Percentiles rank a stretch among this genome's conserved stretches.
Evolutionary conservation across 1,284 basidiomycete genomes (phyloP).

Genomic region (Tetrapyrgos nigripes): DNA sequence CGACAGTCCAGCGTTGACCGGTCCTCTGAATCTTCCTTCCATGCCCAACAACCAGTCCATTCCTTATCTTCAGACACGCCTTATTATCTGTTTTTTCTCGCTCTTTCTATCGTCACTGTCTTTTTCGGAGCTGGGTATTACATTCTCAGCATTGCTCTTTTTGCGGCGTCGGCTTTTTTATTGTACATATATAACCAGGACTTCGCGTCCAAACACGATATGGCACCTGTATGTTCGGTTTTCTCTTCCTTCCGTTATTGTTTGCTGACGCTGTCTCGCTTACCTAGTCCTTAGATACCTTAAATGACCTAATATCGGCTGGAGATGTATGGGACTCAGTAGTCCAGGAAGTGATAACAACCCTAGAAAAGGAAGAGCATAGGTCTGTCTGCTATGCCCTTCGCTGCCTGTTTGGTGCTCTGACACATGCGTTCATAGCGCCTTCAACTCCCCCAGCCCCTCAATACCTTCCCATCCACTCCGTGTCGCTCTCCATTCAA

Average conservation of each 20-base stretch:
- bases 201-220: slow-evolving; percentile 50
- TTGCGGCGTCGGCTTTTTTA: slow-evolving; percentile 46
- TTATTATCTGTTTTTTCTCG: slow-evolving; percentile 45
- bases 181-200: slow-evolving; percentile 46
- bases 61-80: slow-evolving; percentile 36
- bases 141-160: slow-evolving; percentile 48
- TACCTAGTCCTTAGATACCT: slow-evolving; percentile 61
- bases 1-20: slow-evolving; percentile 44
- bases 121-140: slow-evolving; percentile 57
- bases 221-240: slow-evolving; percentile 55
- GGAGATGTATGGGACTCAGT: slow-evolving; percentile 75
- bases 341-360: slow-evolving; percentile 67
- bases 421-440: slow-evolving; percentile 15
- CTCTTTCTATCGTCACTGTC: slow-evolving; percentile 45
- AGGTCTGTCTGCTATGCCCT: slow-evolving; percentile 45
- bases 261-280: slow-evolving; percentile 1
- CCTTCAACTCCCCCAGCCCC: slow-evolving; percentile 45
- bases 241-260: not conserved
- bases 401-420: slow-evolving; percentile 16
- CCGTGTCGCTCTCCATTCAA: slow-evolving; percentile 72
- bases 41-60: slow-evolving; percentile 23
- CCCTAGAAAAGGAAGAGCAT: slow-evolving; percentile 73
- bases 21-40: slow-evolving; percentile 20
- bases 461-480: slow-evolving; percentile 63
- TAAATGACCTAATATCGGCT: slow-evolving; percentile 70